Base-by-base conservation (phyloP, 345 rosid species). In the Rhizophora apiculata region DNA sequence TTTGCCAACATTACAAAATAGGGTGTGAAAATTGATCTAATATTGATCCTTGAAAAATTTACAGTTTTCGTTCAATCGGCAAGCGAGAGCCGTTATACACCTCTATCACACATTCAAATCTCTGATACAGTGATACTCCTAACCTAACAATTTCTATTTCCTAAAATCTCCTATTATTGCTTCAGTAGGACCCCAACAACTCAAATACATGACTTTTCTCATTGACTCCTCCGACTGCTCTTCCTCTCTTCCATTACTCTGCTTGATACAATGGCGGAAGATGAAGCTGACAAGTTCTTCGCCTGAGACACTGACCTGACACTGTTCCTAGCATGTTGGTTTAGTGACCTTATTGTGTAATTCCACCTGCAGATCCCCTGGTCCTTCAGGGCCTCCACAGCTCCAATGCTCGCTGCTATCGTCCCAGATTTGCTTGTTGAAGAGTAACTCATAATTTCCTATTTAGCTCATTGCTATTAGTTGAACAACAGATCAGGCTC, bases 321-420 rank as follows among this genome's bases (percentile, higher is more conserved):
- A 19, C 72, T 76, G 62, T 61, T 82, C 72, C 65, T 75, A 31
- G 76, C 79, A 60, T 73, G 72, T 22, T 82, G 86, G 54, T 82
- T 74, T 27, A 69, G 20, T 1, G 76, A 80, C 46, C 76, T 74
- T 5, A 81, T 21, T 60, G 82, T 24, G 80, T 73, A 46, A 58
- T 58, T 48, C 69, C 65, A 72, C 21, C 69, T 29, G 51, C 64
- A 64, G 20, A 72, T 53, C 1, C 74, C 74, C 29, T 63, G 68
- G 53, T 63, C 56, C 15, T 63, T 70, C 55, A 70, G 26, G 13
- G 62, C 74, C 62, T 63, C 62, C 2, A 70, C 68, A 8, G 74
- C 62, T 26, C 61, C 74, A 20, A 52, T 70, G 67, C 74, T 62
- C 0, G 31, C 68, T 53, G 62, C 68, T 6, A 36, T 62, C 24